Evolutionary conservation across 2,329 filamentous ascomycete genomes (phyloP), one percentile per base, ranked within the genome.

Genomic region (Helicocarpus griseus): DNA sequence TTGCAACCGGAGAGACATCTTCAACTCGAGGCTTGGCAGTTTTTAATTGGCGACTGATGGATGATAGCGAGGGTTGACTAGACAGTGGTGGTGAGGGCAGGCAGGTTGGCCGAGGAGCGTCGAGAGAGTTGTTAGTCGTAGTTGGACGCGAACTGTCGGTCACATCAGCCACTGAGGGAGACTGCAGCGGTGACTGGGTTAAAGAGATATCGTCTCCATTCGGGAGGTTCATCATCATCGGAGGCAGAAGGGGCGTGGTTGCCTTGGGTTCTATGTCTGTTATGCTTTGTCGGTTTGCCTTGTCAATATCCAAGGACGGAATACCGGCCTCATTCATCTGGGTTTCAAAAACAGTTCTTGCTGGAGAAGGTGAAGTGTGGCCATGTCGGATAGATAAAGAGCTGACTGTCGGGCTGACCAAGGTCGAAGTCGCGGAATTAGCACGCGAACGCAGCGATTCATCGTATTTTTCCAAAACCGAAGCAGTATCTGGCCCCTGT

Each of bases 241-340:
- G 90, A 6, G 90, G 90, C 2, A 96, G 76, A 6, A 96, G 77
- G 36, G 90, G 91, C 2, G 90, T 96, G 3, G 85, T 85, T 0
- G 87, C 85, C 59, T 87, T 71, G 71, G 82, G 65, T 71, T 82
- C 71, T 71, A 81, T 68, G 70, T 79, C 67, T 59, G 81, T 63
- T 59, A 72, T 58, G 67, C 72, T 60, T 55, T 72, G 53, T 62
- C 73, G 67, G 55, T 77, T 81, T 35, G 76, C 74, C 50, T 74
- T 74, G 40, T 77, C 73, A 29, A 78, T 73, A 45, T 83, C 75
- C 35, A 80, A 71, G 5, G 77, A 69, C 19, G 68, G 66, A 0
- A 73, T 67, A 4, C 75, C 74, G 35, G 82, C 69, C 58, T 75
- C 72, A 43, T 70, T 69, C 5, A 68, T 55, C 36, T 65, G 62